These are phyloP conservation scores for Obelidium mucronatum DNA, from an alignment of 192 early-diverging fungal genomes.

Conservation along the genomic window DNA sequence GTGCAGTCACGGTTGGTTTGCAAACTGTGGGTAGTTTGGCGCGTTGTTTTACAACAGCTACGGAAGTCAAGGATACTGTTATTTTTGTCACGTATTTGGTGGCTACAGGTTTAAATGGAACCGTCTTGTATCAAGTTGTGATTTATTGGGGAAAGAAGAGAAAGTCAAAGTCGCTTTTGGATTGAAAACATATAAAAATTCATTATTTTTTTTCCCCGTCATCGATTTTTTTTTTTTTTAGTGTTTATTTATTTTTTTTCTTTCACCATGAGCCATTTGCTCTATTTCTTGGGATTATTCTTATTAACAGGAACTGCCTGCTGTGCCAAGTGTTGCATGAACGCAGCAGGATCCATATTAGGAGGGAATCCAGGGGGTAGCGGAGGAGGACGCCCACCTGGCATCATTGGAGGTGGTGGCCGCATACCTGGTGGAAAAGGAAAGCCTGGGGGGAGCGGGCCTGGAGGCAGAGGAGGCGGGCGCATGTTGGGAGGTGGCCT, in stretches of 20 bases:
- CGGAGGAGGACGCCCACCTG: not conserved
- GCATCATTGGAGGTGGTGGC: slow-evolving; percentile 8
- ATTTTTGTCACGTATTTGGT: slow-evolving; percentile 77
- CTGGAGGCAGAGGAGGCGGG: slow-evolving; percentile 2
- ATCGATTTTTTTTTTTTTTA: slow-evolving; percentile 5
- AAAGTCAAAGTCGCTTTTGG: slow-evolving; percentile 24
- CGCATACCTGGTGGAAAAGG: slow-evolving; percentile 5
- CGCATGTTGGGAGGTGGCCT: not conserved
- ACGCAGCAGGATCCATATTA: slow-evolving; percentile 29
- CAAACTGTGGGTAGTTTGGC: slow-evolving; percentile 89
- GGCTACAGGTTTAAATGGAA: slow-evolving; percentile 78
- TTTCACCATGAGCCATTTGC: not conserved
- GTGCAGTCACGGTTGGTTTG: slow-evolving; percentile 89
- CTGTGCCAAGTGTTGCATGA: slow-evolving; percentile 13
- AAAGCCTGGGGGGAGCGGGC: slow-evolving; percentile 14
- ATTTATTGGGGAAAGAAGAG: slow-evolving; percentile 40
- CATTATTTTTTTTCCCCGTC: not conserved
- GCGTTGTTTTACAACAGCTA: slow-evolving; percentile 89
- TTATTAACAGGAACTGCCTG: not conserved
- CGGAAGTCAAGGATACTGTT: slow-evolving; percentile 86
- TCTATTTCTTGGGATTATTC: not conserved
- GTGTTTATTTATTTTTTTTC: not conserved
- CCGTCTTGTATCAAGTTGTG: slow-evolving; percentile 49
- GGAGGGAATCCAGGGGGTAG: slow-evolving; percentile 20
- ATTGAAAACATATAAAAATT: slow-evolving; percentile 19